These are phyloP conservation scores for Nigrograna mackinnonii DNA, from an alignment of 2,329 filamentous ascomycete species.

Conservation along the genomic window DNA sequence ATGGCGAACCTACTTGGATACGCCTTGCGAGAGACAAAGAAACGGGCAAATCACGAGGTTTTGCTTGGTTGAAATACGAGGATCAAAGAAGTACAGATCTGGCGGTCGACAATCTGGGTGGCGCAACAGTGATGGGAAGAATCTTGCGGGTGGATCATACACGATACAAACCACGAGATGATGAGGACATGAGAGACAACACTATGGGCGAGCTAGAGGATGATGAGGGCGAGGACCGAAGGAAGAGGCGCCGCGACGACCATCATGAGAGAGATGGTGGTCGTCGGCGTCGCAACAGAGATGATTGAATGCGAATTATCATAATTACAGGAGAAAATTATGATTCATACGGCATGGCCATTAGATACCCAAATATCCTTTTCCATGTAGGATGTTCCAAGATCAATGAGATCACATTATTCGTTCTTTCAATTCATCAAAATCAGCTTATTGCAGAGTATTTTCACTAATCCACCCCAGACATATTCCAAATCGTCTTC, in stretches of 20 bases:
- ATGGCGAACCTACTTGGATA: conserved; percentile 90
- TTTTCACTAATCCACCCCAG: too few species aligned
- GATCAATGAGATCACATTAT: too few species aligned
- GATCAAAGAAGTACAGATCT: conserved; percentile 95
- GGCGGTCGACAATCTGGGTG: conserved; percentile 93
- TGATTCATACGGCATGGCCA: too few species aligned
- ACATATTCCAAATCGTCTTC: too few species aligned
- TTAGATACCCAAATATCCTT: too few species aligned
- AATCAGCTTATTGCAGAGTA: too few species aligned
- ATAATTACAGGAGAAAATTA: too few species aligned
- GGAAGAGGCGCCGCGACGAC: conserved; percentile 48
- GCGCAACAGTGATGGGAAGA: conserved; percentile 79
- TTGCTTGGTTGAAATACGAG: conserved; percentile 97
- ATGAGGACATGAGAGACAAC: conserved; percentile 67
- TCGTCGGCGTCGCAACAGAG: too few species aligned
- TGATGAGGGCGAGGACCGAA: conserved; percentile 47
- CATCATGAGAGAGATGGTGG: too few species aligned
- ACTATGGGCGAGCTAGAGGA: conserved; percentile 56
- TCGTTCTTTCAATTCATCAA: too few species aligned
- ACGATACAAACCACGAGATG: conserved; percentile 85
- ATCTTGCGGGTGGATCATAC: conserved; percentile 89
- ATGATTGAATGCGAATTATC: too few species aligned
- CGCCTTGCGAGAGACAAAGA: conserved; percentile 94
- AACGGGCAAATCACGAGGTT: conserved; percentile 91
- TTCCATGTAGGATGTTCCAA: too few species aligned